Percentiles rank a stretch among this genome's conserved stretches.
These are phyloP conservation scores for Metarhizium album DNA, from an alignment of 2,329 filamentous ascomycete species.

Conservation along the genomic window DNA sequence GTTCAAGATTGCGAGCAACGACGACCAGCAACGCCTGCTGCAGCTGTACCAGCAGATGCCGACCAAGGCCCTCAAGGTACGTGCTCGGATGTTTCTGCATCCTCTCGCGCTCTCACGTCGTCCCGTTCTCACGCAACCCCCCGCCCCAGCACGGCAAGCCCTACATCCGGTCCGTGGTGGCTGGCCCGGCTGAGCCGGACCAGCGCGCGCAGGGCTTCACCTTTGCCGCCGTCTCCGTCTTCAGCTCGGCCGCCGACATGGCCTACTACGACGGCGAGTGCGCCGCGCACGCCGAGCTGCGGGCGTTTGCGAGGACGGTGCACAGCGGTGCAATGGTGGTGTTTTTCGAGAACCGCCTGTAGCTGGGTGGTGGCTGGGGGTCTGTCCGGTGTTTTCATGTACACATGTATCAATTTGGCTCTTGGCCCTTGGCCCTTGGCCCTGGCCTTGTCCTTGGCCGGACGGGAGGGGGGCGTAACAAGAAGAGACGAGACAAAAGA, in stretches of 20 bases:
- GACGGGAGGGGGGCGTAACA: no score
- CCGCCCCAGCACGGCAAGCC: conserved; percentile 45
- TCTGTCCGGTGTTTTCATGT: no score
- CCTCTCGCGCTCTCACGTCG: background rate
- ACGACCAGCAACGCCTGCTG: conserved; percentile 20
- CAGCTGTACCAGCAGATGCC: conserved; percentile 22
- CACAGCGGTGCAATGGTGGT: conserved; percentile 38
- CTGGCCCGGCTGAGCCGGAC: conserved; percentile 38
- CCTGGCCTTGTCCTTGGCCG: no score
- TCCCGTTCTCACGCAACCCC: no score
- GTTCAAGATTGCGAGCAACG: conserved; percentile 25
- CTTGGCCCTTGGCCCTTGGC: no score
- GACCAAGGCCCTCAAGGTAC: conserved; percentile 20
- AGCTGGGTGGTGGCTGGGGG: no score
- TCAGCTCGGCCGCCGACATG: conserved; percentile 47
- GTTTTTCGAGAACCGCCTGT: conserved; percentile 27
- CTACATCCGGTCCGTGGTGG: conserved; percentile 44
- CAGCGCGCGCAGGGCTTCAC: conserved; percentile 48
- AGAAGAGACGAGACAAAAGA: no score
- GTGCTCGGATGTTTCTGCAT: background rate
- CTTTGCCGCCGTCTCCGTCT: conserved; percentile 43
- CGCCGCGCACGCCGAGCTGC: conserved; percentile 20
- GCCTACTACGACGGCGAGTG: conserved; percentile 46
- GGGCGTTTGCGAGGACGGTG: conserved; percentile 19
- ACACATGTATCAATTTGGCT: no score